Conservation (phyloP, 1,284 basidiomycete genomes). For the Marasmius tenuissimus region DNA sequence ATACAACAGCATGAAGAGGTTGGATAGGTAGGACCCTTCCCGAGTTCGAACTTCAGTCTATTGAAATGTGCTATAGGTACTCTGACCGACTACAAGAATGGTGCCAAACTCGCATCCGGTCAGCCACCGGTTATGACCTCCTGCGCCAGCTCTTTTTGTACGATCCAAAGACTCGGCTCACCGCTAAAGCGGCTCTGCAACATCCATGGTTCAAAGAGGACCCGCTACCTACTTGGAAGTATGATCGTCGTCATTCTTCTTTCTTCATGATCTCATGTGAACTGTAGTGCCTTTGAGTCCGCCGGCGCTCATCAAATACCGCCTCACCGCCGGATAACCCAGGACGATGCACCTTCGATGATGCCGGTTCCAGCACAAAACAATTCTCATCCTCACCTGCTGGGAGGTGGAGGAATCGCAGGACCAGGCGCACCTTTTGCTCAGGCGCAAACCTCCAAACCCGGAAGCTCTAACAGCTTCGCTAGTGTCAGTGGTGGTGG, state of each 20-base stretch:
- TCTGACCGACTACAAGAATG: constrained; percentile 72
- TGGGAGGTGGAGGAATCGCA: neutral
- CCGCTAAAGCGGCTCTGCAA: constrained; percentile 76
- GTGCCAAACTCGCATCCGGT: constrained; percentile 71
- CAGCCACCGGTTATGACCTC: constrained; percentile 75
- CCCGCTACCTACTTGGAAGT: constrained; percentile 75
- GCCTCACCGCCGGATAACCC: constrained; percentile 71
- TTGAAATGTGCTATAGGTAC: constrained; percentile 44
- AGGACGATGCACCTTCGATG: constrained; percentile 80
- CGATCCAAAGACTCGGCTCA: constrained; percentile 87
- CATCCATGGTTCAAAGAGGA: constrained; percentile 86
- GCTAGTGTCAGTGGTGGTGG: constrained; percentile 7
- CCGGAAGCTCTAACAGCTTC: constrained; percentile 7
- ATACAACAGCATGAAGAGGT: constrained; percentile 78
- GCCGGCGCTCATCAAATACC: constrained; percentile 59
- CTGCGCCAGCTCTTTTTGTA: constrained; percentile 85
- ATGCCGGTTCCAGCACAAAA: constrained; percentile 39
- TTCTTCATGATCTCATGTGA: constrained; percentile 2
- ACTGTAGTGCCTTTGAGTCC: constrained; percentile 60
- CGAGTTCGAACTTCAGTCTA: constrained; percentile 4
- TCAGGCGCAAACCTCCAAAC: constrained; percentile 4
- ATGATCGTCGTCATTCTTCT: constrained; percentile 23
- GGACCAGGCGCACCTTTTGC: constrained; percentile 11
- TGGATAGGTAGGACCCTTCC: constrained; percentile 63
- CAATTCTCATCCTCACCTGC: neutral